Conservation (phyloP, 2,329 filamentous ascomycete species). For the Paraphaeosphaeria minitans region DNA sequence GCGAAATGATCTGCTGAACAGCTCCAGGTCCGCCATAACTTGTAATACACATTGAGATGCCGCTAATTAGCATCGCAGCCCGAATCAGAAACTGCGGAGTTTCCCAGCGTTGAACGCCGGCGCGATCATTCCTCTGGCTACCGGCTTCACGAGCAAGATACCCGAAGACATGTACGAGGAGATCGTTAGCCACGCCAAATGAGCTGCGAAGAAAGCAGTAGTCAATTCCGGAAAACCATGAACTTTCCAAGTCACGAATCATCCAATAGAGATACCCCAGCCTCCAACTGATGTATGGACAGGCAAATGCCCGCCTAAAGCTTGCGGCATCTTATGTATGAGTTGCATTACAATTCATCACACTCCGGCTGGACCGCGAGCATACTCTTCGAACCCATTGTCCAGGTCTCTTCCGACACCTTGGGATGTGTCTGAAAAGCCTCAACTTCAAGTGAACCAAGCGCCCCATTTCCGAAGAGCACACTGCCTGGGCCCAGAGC, state of each 20-base stretch:
- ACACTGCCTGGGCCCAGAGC: background rate
- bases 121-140: constrained; percentile 81
- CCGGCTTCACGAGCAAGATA: constrained; percentile 86
- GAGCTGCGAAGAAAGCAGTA: constrained; percentile 30
- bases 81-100: constrained; percentile 87
- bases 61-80: constrained; percentile 60
- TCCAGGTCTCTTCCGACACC: background rate
- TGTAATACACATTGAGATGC: background rate
- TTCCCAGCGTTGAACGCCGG: constrained; percentile 84
- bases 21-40: constrained; percentile 68
- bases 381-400: background rate
- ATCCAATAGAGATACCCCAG: constrained; percentile 4
- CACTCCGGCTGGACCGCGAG: background rate
- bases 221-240: background rate
- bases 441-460: background rate
- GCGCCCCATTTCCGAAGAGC: background rate
- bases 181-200: constrained; percentile 85
- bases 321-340: background rate
- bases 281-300: background rate
- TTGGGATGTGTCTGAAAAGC: background rate
- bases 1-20: constrained; percentile 80
- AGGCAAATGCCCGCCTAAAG: background rate
- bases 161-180: constrained; percentile 89
- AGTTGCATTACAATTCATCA: background rate
- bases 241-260: constrained; percentile 16